phyloP scores from a whole-genome alignment of 306 rosid genomes.

The Cicer pinnatifidum region DNA sequence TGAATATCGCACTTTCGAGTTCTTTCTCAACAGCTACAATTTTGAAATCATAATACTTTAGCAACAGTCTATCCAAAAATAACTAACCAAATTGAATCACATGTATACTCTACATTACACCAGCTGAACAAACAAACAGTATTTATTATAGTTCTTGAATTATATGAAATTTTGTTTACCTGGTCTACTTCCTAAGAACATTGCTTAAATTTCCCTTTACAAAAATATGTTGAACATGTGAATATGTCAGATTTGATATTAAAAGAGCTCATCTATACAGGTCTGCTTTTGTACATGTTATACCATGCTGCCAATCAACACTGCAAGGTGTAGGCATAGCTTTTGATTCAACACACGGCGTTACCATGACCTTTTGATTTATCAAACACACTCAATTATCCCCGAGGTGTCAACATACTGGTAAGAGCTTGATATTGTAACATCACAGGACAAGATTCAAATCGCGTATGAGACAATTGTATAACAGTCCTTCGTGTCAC shows the following conservation, averaged over 20 bases:
- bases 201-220: background rate
- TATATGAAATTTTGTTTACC: background rate
- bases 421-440: too few relatives aligned
- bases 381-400: background rate
- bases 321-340: background rate
- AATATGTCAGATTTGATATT: background rate
- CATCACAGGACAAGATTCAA: too few relatives aligned
- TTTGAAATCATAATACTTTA: slow-evolving; percentile 52
- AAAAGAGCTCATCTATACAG: background rate
- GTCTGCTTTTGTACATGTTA: background rate
- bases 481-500: too few relatives aligned
- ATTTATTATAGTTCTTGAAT: background rate
- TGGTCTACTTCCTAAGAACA: background rate
- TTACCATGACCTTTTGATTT: background rate
- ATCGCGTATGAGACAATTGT: too few relatives aligned
- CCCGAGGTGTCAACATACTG: too few relatives aligned
- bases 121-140: background rate
- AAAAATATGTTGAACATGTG: background rate
- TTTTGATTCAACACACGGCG: background rate
- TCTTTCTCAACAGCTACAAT: slow-evolving; percentile 82
- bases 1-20: slow-evolving; percentile 81
- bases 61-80: slow-evolving; percentile 48
- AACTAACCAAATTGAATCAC: slow-evolving; percentile 42
- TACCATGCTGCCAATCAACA: background rate
- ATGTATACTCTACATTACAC: slow-evolving; percentile 6